Conservation (phyloP, 805 yeast species). For the Candida caryicola region DNA sequence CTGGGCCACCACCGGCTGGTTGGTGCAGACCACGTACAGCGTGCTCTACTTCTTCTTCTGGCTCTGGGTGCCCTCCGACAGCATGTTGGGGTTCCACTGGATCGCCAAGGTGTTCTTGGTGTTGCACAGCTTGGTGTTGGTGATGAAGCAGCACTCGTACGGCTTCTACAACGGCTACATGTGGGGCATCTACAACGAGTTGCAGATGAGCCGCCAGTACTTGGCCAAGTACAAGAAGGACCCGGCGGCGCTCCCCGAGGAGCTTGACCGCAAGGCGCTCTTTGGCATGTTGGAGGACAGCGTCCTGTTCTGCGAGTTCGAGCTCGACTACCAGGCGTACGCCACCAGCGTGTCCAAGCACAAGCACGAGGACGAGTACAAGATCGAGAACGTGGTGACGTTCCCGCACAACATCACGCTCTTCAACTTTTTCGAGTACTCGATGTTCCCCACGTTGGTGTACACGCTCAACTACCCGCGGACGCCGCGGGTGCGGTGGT, state of each 20-base stretch:
- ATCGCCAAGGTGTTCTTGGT: slow-evolving; percentile 82
- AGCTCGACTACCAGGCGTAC: slow-evolving; percentile 57
- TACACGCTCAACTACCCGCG: slow-evolving; percentile 83
- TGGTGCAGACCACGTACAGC: slow-evolving; percentile 56
- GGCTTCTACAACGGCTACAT: slow-evolving; percentile 90
- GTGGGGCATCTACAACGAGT: slow-evolving; percentile 60
- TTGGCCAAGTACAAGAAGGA: slow-evolving; percentile 31
- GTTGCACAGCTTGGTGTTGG: slow-evolving; percentile 76
- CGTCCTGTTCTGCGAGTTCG: slow-evolving; percentile 68
- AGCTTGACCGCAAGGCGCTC: slow-evolving; percentile 4
- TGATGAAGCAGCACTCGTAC: slow-evolving; percentile 96
- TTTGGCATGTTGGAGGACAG: slow-evolving; percentile 34
- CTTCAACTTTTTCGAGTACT: slow-evolving; percentile 65
- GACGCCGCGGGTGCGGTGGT: slow-evolving; percentile 64
- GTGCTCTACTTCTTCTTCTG: slow-evolving; percentile 46
- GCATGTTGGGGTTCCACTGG: slow-evolving; percentile 79
- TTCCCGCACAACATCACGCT: slow-evolving; percentile 77
- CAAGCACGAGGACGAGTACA: slow-evolving; percentile 9
- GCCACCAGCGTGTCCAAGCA: slow-evolving; percentile 15
- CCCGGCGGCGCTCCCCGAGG: slow-evolving; percentile 18
- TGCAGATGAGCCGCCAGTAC: slow-evolving; percentile 46
- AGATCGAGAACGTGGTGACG: slow-evolving; percentile 12
- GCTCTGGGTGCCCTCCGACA: slow-evolving; percentile 33
- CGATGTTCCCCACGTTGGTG: slow-evolving; percentile 88
- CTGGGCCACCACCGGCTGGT: slow-evolving; percentile 71